These are phyloP conservation scores for Elongisporangium senticosum DNA, from an alignment of 352 stramenopile species.

Conservation along the genomic window DNA sequence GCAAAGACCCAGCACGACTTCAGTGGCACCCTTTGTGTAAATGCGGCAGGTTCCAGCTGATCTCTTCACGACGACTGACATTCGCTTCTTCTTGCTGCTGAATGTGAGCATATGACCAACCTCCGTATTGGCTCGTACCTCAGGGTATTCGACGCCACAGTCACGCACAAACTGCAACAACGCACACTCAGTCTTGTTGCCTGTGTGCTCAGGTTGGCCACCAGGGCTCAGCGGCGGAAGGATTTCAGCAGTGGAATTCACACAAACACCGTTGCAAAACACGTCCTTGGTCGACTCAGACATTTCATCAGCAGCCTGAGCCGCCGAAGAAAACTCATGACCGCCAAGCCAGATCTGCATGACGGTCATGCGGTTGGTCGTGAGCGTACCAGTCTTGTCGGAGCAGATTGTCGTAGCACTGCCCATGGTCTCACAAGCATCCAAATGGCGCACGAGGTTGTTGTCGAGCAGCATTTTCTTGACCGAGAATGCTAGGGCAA, in stretches of 20 bases:
- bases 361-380: slow-evolving; percentile 97
- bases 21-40: slow-evolving; percentile 73
- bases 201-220: slow-evolving; percentile 64
- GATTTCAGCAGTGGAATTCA: slow-evolving; percentile 78
- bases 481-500: slow-evolving; percentile 94
- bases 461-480: slow-evolving; percentile 91
- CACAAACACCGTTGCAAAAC: slow-evolving; percentile 60
- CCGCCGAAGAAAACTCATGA: slow-evolving; percentile 44
- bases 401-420: slow-evolving; percentile 95
- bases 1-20: slow-evolving; percentile 71
- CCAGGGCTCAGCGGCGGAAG: slow-evolving; percentile 39
- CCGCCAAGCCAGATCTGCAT: slow-evolving; percentile 81
- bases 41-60: slow-evolving; percentile 45
- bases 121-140: slow-evolving; percentile 40
- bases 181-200: slow-evolving; percentile 81
- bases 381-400: slow-evolving; percentile 98
- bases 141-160: slow-evolving; percentile 58
- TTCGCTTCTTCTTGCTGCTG: slow-evolving; percentile 78
- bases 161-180: slow-evolving; percentile 69
- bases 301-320: slow-evolving; percentile 45
- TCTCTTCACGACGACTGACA: slow-evolving; percentile 65
- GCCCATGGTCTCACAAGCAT: slow-evolving; percentile 91
- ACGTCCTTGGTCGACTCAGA: slow-evolving; percentile 56
- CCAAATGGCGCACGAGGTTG: slow-evolving; percentile 85
- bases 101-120: slow-evolving; percentile 80